Percentiles rank a stretch among this genome's conserved stretches.
Evolutionary conservation across 192 early-diverging fungal species (phyloP).

Genomic region (Linnemannia elongata): DNA sequence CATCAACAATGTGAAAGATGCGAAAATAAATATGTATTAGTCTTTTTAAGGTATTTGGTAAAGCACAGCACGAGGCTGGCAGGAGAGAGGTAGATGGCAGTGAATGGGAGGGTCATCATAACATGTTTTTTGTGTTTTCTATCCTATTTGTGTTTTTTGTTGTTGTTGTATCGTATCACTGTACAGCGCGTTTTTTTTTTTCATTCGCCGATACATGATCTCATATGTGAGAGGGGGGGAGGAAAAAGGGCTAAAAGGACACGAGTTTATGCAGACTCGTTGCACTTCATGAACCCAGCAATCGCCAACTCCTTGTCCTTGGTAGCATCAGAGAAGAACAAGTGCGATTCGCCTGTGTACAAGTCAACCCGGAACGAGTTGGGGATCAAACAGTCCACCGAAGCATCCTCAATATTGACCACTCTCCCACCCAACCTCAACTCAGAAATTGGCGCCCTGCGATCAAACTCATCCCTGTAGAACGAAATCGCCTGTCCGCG

Average conservation of each 20-base stretch:
- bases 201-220: no score
- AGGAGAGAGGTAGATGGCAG: no score
- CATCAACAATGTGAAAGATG: no score
- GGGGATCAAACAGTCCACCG: conserved; percentile 62
- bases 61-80: no score
- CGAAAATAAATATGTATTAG: no score
- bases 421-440: conserved; percentile 57
- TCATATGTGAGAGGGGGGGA: no score
- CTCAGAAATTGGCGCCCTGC: conserved; percentile 41
- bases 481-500: conserved; percentile 59
- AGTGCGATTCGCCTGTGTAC: conserved; percentile 56
- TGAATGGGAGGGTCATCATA: no score
- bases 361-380: conserved; percentile 65
- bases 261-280: conserved; percentile 41
- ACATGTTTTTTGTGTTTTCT: no score
- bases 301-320: conserved; percentile 57
- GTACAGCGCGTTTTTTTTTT: no score
- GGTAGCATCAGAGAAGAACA: conserved; percentile 58
- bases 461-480: conserved; percentile 63
- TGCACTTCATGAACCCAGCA: conserved; percentile 58
- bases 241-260: background rate
- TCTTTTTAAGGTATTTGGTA: no score
- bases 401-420: conserved; percentile 56
- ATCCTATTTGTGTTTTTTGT: no score
- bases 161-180: no score